Conservation (phyloP, 108 stramenopile genomes). For the Chaetoceros muelleri region DNA sequence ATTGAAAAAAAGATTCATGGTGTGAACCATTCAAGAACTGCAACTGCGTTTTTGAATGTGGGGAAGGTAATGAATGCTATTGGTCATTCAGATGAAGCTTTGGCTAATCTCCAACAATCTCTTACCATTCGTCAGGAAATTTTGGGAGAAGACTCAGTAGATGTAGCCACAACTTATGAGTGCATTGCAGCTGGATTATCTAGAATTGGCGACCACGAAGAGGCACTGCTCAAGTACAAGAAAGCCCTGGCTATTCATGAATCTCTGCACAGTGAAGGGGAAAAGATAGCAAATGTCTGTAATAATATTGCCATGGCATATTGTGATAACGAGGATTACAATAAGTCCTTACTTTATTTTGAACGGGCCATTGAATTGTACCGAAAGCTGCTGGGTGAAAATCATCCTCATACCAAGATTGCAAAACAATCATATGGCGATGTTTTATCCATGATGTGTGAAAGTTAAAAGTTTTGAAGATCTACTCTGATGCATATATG, state of each 20-base stretch:
- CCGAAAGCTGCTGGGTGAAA: conserved; percentile 12
- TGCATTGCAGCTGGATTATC: background rate
- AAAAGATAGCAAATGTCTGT: conserved; percentile 13
- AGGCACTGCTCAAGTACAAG: conserved; percentile 12
- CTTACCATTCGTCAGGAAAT: background rate
- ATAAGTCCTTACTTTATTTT: background rate
- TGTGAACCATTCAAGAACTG: background rate
- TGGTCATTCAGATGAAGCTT: background rate
- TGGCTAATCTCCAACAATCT: background rate
- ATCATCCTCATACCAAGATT: conserved; percentile 19
- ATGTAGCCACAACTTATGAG: background rate
- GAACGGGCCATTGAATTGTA: conserved; percentile 15
- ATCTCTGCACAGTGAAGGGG: conserved; percentile 8
- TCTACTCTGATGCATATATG: too few relatives aligned
- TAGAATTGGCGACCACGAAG: conserved; percentile 12
- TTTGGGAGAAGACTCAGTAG: background rate
- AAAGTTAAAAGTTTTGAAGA: too few relatives aligned
- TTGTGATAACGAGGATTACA: conserved; percentile 17
- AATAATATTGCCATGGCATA: conserved; percentile 25
- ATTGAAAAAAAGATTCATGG: background rate
- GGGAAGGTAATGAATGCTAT: background rate
- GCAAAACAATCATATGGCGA: background rate
- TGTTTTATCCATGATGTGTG: too few relatives aligned
- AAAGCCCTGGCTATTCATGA: conserved; percentile 23
- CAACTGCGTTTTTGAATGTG: background rate